Evolutionary conservation across 345 rosid species (phyloP).

Genomic region (Eucalyptus pumila): DNA sequence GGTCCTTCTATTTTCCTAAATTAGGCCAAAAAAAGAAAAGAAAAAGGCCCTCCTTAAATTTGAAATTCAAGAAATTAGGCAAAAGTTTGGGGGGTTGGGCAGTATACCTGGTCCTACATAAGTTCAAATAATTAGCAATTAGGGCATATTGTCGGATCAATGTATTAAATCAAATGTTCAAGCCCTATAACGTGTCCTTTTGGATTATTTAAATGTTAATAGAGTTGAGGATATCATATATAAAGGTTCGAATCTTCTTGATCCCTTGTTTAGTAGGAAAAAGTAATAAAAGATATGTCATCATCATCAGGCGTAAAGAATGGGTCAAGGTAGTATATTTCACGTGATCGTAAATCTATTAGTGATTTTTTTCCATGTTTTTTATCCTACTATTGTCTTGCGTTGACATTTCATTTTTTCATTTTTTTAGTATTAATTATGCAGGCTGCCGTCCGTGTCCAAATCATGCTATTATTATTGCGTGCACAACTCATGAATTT

Average conservation of each 20-base stretch:
- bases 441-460: background rate
- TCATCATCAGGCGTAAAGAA: background rate
- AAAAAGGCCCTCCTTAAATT: background rate
- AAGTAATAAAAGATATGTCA: background rate
- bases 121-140: background rate
- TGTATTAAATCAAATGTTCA: background rate
- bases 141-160: background rate
- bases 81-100: background rate
- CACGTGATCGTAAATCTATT: too few species aligned
- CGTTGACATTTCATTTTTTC: background rate
- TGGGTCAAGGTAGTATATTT: background rate
- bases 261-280: background rate
- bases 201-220: background rate
- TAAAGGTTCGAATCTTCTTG: background rate
- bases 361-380: background rate
- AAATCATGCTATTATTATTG: background rate
- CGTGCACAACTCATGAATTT: background rate
- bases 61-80: background rate
- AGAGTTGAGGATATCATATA: background rate
- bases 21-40: background rate
- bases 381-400: background rate
- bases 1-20: background rate
- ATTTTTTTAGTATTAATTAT: background rate
- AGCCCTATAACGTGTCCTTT: background rate
- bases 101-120: background rate